Base-by-base conservation (phyloP, 495 filamentous ascomycete genomes). In the Xylaria nigripes region DNA sequence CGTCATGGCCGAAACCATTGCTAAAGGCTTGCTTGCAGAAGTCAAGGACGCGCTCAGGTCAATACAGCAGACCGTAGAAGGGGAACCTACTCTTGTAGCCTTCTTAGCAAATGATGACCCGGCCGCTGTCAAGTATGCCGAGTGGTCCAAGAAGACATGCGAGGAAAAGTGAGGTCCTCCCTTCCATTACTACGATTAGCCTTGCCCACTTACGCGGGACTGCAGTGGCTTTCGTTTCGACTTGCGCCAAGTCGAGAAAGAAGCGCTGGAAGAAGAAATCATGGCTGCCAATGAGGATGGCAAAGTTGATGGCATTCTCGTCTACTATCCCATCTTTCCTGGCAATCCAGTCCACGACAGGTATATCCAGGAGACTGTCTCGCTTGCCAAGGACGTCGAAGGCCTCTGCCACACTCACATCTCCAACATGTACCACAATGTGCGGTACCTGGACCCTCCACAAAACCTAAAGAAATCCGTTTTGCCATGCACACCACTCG, bases 371-470 rank as follows among this genome's bases (percentile, higher is more conserved):
- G 89, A 96, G 72, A 86, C 94, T n/a, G 89, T 95, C 21, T 79
- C 87, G 50, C 79, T 94, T 44, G 68, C 75, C 67, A 98, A 98
- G 71, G 93, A 98, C 60, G 93, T 98, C 52, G 93, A 98, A 63
- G 93, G 93, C 21, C 84, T 98, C 49, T 90, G 84, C 60, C 92
- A 96, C 68, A 84, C 80, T 54, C 93, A 96, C 72, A 85, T 96
- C 63, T 93, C 91, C 81, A 98, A 98, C 78, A 95, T 98, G 89
- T 98, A 96, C 76, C 86, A 96, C 76, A 98, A 98, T 72, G 81
- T 93, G 62, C 88, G 93, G 46, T 96, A 89, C 74, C 77, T 98
- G 30, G 93, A 98, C 73, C 72, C 79, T 12, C 81, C 83, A 18
- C 63, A 72, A 25, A 87, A 90, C 67, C 73, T 71, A 42, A 86